Conservation (phyloP, 2,329 filamentous ascomycete species). For the Pseudogymnoascus sp. region DNA sequence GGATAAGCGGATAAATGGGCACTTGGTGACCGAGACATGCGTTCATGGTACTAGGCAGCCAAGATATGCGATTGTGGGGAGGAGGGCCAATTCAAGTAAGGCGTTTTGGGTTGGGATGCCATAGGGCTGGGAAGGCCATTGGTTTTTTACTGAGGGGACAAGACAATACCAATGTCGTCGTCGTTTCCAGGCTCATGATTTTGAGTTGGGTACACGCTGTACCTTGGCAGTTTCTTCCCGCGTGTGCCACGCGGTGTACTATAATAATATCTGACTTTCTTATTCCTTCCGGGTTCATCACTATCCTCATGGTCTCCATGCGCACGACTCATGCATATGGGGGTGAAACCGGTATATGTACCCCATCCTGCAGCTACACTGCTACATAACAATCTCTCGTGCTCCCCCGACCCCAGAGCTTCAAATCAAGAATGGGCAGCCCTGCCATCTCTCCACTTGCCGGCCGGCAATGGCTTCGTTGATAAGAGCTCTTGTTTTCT, state of each 20-base stretch:
- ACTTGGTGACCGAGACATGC: not conserved
- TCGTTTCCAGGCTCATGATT: not conserved
- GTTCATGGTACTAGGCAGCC: not conserved
- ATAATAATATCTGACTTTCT: not conserved
- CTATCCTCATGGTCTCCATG: not conserved
- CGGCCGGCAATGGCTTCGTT: not conserved
- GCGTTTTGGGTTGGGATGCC: not conserved
- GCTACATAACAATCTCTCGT: not conserved
- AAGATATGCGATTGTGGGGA: not conserved
- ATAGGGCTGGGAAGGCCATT: not conserved
- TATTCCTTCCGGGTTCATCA: not conserved
- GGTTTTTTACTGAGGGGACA: not conserved
- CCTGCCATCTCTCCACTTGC: not conserved
- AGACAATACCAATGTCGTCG: constrained; percentile 4
- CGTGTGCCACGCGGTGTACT: not conserved
- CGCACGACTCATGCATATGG: not conserved
- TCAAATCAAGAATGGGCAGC: not conserved
- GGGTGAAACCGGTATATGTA: not conserved
- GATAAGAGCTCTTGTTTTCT: constrained; percentile 3
- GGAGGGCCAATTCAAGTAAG: not conserved
- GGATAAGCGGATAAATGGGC: not conserved
- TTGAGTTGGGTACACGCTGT: not conserved
- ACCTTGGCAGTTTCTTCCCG: not conserved
- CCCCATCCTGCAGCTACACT: not conserved
- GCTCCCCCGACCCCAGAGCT: not conserved